A percentile compares a stretch with the other conserved stretches of the same genome.
Evolutionary conservation across 169 alveolate species (phyloP).

Genomic region (Theileria sp.): DNA sequence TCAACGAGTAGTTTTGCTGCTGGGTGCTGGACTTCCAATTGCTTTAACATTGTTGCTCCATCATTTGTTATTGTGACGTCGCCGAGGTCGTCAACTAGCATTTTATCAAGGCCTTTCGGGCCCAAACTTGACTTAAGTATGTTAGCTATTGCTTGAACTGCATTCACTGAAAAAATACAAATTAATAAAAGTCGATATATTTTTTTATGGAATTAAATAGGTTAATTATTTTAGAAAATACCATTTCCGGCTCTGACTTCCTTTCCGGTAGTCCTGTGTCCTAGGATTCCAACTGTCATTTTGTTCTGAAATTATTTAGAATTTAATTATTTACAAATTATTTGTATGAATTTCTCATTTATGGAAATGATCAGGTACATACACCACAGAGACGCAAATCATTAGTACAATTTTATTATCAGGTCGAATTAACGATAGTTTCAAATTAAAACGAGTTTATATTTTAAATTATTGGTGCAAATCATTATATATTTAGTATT

Average conservation of each 20-base stretch:
- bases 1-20: conserved; percentile 98
- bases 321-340: conserved; percentile 14
- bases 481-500: not conserved
- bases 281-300: conserved; percentile 62
- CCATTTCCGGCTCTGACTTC: conserved; percentile 66
- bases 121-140: conserved; percentile 96
- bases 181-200: not conserved
- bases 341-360: not conserved
- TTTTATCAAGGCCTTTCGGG: conserved; percentile 99
- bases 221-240: conserved; percentile 16
- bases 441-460: not conserved
- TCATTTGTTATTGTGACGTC: conserved; percentile 98
- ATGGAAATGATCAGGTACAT: not conserved
- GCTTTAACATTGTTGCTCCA: conserved; percentile 98
- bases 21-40: conserved; percentile 99
- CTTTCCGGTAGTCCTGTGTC: conserved; percentile 65
- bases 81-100: conserved; percentile 99
- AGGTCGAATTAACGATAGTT: not conserved
- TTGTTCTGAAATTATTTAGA: not conserved
- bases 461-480: too few species aligned
- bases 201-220: not conserved
- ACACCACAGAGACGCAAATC: conserved; percentile 24
- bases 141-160: conserved; percentile 96
- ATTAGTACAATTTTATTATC: conserved; percentile 10
- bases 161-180: conserved; percentile 82